Conservation (phyloP, 345 rosid species). For the Eutrema yunnanense region DNA sequence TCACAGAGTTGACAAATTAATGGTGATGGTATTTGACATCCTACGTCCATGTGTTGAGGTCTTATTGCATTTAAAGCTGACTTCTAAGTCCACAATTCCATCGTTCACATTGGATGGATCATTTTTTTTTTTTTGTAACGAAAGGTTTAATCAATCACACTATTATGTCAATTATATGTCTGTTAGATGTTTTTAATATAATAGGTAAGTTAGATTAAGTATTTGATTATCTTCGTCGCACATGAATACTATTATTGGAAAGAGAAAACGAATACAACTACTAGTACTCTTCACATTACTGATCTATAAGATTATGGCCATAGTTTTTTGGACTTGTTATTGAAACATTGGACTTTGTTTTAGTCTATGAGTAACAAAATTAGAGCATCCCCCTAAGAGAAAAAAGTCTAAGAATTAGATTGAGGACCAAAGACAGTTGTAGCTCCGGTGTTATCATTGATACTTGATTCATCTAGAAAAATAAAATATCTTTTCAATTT, state of each 20-base stretch:
- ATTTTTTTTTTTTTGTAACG: background rate
- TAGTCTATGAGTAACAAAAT: background rate
- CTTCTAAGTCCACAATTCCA: background rate
- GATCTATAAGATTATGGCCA: background rate
- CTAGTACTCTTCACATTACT: background rate
- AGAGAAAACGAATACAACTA: background rate
- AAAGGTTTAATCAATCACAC: background rate
- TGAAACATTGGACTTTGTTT: background rate
- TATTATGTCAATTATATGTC: background rate
- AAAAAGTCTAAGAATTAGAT: background rate
- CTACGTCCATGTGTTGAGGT: background rate
- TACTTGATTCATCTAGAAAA: background rate
- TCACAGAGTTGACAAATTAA: background rate
- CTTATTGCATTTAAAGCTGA: constrained; percentile 4
- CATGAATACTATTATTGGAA: background rate
- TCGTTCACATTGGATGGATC: constrained; percentile 1
- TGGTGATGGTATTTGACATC: background rate
- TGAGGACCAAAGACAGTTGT: background rate
- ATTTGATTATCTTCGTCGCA: background rate
- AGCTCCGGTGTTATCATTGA: background rate
- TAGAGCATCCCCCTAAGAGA: constrained; percentile 3
- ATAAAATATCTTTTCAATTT: background rate
- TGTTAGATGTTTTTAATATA: background rate
- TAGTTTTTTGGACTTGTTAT: background rate
- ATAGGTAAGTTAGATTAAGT: background rate